Base-by-base conservation (phyloP, 169 alveolate species). In the Plasmodium malariae region DNA sequence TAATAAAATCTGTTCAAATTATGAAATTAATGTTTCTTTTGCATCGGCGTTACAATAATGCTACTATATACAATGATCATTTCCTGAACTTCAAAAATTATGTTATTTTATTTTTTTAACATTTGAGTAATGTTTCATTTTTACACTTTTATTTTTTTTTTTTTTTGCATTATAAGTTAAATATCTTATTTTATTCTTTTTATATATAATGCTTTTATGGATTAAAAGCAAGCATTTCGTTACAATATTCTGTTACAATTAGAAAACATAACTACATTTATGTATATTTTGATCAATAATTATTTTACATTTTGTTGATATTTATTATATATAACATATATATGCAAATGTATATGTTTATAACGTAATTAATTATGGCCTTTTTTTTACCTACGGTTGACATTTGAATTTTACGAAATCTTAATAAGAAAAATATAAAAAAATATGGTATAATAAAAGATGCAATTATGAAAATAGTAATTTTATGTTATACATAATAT, bases 381-480 rank as follows among this genome's bases (percentile, higher is more conserved):
- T 7, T 32, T 17, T 26, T n/a, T 4, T n/a, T 26, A 68, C 40
- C 2, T 68, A 43, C 36, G 17, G 19, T 30, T 26, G n/a, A 12
- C 12, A n/a, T 12, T 36, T 30, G 36, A 43, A 17, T 60, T 19
- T n/a, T 71, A 36, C 36, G 68, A 71, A 48, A 21, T 71, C 24
- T 26, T 37, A 9, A 71, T 48, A 48, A 59, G 6, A 3, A 36
- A 36, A 62, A 32, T 40, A 67, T 26, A 73, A 48, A 45, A 45
- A 51, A 67, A 62, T 51, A 62, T 49, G 51, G 76, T 21, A 24
- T 19, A 7, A 21, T 51, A 28, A 76, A 62, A 62, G 37, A 55
- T 14, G 26, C 17, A 40, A 36, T 28, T 21, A 60, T 28, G 17
- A 21, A 74, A 19, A 48, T 69, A 69, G 48, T 14, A 69, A n/a